Evolutionary conservation across 371 early-diverging fungal species (phyloP).

Genomic region (Amoeboradix gromovi): DNA sequence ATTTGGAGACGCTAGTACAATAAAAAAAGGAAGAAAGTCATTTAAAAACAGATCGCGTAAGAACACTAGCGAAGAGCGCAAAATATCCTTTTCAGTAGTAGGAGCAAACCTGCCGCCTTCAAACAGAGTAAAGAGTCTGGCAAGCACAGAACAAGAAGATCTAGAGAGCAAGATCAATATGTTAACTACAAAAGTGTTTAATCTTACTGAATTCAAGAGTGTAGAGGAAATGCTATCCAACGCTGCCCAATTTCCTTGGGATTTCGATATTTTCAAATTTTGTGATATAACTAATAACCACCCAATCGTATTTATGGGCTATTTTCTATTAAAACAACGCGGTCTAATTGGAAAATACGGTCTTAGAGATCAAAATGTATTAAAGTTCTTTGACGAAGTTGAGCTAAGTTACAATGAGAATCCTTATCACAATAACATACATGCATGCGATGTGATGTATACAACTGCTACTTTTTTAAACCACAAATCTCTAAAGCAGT

Average conservation of each 20-base stretch:
- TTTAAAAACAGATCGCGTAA: not conserved
- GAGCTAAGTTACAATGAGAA: conserved; percentile 5
- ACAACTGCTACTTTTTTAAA: conserved; percentile 13
- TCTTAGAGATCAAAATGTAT: not conserved
- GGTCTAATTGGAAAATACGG: not conserved
- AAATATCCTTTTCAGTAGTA: not conserved
- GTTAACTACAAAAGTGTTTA: not conserved
- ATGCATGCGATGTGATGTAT: conserved; percentile 19
- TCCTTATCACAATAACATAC: conserved; percentile 20
- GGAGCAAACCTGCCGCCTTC: not conserved
- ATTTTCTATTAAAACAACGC: not conserved
- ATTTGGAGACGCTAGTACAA: not conserved
- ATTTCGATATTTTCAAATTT: not conserved
- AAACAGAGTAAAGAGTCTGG: not conserved
- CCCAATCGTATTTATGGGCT: not conserved
- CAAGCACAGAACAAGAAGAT: not conserved
- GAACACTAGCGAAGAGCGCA: not conserved
- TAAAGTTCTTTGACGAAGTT: not conserved
- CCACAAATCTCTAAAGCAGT: conserved; percentile 5
- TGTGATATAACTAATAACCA: not conserved
- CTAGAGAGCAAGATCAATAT: not conserved
- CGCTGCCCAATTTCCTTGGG: not conserved
- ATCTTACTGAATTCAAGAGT: not conserved
- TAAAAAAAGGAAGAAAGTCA: not conserved
- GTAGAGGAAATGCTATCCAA: not conserved